A percentile compares a stretch with the other conserved stretches of the same genome.
phyloP scores from a whole-genome alignment of 2,329 filamentous ascomycete species.

The Ascochyta rabiei region DNA sequence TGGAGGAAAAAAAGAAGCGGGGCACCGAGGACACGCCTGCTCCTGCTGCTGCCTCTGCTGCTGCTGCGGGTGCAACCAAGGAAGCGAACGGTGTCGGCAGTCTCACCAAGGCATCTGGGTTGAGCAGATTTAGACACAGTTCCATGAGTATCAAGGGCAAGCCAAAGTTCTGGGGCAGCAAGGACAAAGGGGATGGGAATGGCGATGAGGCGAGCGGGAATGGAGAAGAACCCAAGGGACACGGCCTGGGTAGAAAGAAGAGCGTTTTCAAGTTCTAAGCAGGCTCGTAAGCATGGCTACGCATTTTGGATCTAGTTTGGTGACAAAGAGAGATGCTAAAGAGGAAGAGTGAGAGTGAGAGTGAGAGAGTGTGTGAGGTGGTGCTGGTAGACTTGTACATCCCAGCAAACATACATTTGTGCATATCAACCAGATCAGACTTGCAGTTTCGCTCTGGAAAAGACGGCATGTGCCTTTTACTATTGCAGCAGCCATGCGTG shows the following conservation, averaged over 20 bases:
- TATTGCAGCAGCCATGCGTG: too few species aligned
- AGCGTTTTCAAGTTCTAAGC: conserved; percentile 55
- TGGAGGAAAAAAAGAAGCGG: conserved; percentile 50
- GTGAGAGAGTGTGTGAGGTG: neutral
- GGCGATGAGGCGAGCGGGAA: conserved; percentile 13
- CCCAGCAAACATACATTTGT: neutral
- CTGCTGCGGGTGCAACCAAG: conserved; percentile 11
- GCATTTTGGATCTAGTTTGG: neutral
- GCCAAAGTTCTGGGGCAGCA: conserved; percentile 69
- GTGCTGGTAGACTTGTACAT: neutral
- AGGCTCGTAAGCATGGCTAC: neutral
- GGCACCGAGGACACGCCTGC: conserved; percentile 8
- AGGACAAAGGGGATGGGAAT: conserved; percentile 41
- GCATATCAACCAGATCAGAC: neutral
- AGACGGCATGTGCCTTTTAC: too few species aligned
- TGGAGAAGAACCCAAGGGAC: conserved; percentile 56
- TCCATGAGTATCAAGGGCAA: conserved; percentile 82
- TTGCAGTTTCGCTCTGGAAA: too few species aligned
- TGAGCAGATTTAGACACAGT: conserved; percentile 71
- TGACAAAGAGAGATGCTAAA: neutral
- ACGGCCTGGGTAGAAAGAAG: conserved; percentile 76
- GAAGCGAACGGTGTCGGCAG: conserved; percentile 49
- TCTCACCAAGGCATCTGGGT: conserved; percentile 41
- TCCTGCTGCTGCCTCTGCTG: neutral
- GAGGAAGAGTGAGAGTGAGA: too few species aligned